Evolutionary conservation across 2,329 filamentous ascomycete genomes (phyloP).

Genomic region (Claviceps capensis): DNA sequence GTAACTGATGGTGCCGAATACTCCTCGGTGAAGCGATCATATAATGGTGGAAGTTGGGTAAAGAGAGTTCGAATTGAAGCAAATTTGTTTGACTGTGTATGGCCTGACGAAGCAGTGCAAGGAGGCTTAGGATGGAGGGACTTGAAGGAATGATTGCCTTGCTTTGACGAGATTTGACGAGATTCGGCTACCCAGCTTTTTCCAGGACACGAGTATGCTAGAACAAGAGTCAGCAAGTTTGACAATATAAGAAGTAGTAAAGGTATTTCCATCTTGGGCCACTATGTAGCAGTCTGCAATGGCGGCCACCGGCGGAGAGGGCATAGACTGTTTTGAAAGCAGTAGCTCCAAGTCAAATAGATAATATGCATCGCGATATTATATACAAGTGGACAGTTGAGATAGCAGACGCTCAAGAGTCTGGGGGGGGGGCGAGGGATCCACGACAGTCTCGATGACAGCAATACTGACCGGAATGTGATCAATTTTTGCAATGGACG

Average conservation of each 20-base stretch:
- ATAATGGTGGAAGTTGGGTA: not conserved
- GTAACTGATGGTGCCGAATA: not conserved
- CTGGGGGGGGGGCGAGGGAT: not conserved
- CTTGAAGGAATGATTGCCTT: not conserved
- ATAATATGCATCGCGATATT: not conserved
- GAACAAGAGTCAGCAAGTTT: conserved; percentile 7
- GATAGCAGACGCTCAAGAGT: not conserved
- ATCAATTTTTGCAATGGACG: not conserved
- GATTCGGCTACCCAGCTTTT: not conserved
- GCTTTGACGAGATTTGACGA: not conserved
- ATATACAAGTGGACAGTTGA: not conserved
- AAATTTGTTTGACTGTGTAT: not conserved
- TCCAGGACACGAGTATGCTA: conserved; percentile 2
- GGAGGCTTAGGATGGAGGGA: not conserved
- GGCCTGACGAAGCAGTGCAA: not conserved
- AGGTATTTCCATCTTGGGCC: conserved; percentile 5
- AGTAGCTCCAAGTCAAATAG: not conserved
- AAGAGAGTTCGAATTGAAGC: not conserved
- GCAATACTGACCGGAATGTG: not conserved
- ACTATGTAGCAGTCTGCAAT: not conserved
- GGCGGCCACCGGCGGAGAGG: not conserved
- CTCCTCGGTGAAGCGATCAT: not conserved
- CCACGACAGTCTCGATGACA: not conserved
- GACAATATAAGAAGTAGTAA: conserved; percentile 2
- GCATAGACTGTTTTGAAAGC: no score